A percentile compares a stretch with the other conserved stretches of the same genome.
Evolutionary conservation across 331 rosid genomes (phyloP).

Genomic region (Cydonia oblonga): DNA sequence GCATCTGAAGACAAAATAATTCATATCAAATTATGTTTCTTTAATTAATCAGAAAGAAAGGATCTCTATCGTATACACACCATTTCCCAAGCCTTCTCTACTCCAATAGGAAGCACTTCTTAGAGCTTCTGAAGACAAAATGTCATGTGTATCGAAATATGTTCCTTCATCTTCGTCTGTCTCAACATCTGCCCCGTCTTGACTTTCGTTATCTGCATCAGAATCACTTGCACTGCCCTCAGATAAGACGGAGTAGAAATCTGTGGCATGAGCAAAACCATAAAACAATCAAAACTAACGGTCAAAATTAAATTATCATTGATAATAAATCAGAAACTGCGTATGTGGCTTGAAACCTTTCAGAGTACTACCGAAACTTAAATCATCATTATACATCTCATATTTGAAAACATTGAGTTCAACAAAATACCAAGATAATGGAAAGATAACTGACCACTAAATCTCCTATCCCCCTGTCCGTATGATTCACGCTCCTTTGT

Average conservation of each 20-base stretch:
- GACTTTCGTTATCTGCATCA: slow-evolving; percentile 89
- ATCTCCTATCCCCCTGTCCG: slow-evolving; percentile 80
- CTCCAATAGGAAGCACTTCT: slow-evolving; percentile 93
- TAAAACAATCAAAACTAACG: background rate
- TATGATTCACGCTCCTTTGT: slow-evolving; percentile 96
- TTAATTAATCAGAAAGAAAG: slow-evolving; percentile 36
- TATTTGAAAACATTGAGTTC: background rate
- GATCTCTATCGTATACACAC: slow-evolving; percentile 38
- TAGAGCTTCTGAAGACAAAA: slow-evolving; percentile 72
- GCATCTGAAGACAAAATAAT: slow-evolving; percentile 70
- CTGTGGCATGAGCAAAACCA: slow-evolving; percentile 36
- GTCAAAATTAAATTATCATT: background rate
- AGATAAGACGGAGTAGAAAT: slow-evolving; percentile 92
- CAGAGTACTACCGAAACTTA: background rate
- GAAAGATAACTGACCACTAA: slow-evolving; percentile 66
- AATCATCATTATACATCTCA: background rate
- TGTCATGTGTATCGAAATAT: slow-evolving; percentile 83
- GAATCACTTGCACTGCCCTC: slow-evolving; percentile 89
- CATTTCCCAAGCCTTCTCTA: slow-evolving; percentile 58
- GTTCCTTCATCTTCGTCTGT: slow-evolving; percentile 88
- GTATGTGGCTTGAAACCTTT: background rate
- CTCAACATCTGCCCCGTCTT: slow-evolving; percentile 32
- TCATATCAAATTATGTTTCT: slow-evolving; percentile 47
- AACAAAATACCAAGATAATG: background rate
- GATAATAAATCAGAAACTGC: background rate